Base-by-base conservation (phyloP, 2,329 filamentous ascomycete genomes). In the Akanthomyces uredinophilus region DNA sequence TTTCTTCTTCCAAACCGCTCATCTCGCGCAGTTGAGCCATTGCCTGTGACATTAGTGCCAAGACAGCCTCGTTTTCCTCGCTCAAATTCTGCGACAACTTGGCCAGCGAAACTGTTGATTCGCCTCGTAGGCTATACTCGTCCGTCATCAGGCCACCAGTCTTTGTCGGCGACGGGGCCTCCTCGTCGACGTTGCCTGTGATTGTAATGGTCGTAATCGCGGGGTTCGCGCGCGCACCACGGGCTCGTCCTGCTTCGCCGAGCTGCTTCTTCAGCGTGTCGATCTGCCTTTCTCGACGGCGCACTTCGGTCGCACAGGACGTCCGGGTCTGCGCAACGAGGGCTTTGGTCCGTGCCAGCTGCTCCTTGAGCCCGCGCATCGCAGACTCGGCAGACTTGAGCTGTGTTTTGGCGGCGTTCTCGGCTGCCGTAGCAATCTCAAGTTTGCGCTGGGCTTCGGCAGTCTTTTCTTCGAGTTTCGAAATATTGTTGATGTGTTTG, bases 81-180 rank as follows among this genome's bases (percentile, higher is more conserved):
- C 92, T 95, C 63, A 98, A 78, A 44, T 86, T 87, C 71, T 90
- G 89, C 35, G 91, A 93, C 63, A 96, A 78, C 70, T 90, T 87
- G 0, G 93, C 95, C 62, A 99, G 78, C 71, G 97, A 97, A 55
- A 92, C 88, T 53, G 94, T 96, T 5, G 94, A 96, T 76, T 98
- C 95, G 72, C 88, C 86, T 69, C 88, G 87, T 64, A 98, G 77
- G 68, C 86, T 90, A 74, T 94, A 84, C 77, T 84, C 71, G 75
- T 82, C 69, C 3, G 73, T 69, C 1, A 70, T 69, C 7, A 65
- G 64, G 47, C 54, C 67, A 4, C 47, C 66, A 8, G 62, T 66
- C 27, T 63, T 67, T 41, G 62, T 67, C 44, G 65, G 67, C 13
- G 71, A 69, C 68, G 78, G 70, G 1, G 39, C 29, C 66, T 84